Conservation (phyloP, 495 filamentous ascomycete species). For the Tuber umbilicatum region DNA sequence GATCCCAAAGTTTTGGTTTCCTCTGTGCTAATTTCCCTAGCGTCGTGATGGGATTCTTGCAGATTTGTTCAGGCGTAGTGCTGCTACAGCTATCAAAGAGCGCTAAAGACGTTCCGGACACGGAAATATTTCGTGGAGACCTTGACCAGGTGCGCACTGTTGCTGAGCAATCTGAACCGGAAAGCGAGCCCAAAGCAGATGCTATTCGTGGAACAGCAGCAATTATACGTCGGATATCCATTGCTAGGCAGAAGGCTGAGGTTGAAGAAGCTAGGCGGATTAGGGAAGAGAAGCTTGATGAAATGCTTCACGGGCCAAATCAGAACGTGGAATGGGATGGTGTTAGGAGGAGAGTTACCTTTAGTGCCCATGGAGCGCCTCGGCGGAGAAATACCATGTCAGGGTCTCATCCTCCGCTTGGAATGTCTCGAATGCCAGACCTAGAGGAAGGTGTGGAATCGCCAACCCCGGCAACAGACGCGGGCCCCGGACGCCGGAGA, state of each 20-base stretch:
- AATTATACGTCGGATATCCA: slow-evolving; percentile 77
- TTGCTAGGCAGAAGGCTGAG: slow-evolving; percentile 68
- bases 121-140: slow-evolving; percentile 87
- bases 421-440: slow-evolving; percentile 78
- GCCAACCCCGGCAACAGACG: slow-evolving; percentile 49
- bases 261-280: slow-evolving; percentile 71
- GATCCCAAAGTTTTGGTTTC: not conserved
- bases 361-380: slow-evolving; percentile 42
- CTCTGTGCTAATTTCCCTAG: not conserved
- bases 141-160: slow-evolving; percentile 92
- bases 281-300: slow-evolving; percentile 65
- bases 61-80: slow-evolving; percentile 95
- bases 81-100: slow-evolving; percentile 95
- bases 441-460: slow-evolving; percentile 54
- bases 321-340: slow-evolving; percentile 91
- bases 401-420: slow-evolving; percentile 70
- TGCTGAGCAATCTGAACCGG: slow-evolving; percentile 86
- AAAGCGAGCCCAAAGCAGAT: slow-evolving; percentile 92
- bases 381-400: slow-evolving; percentile 45
- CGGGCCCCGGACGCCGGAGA: slow-evolving; percentile 43
- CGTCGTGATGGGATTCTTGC: slow-evolving; percentile 86
- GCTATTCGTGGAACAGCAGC: slow-evolving; percentile 88
- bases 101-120: slow-evolving; percentile 91
- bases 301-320: slow-evolving; percentile 63
- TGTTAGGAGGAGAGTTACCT: slow-evolving; percentile 71